Evolutionary conservation across 2,329 filamentous ascomycete species (phyloP), one percentile per base, ranked within the genome.

Genomic region (Pyricularia pennisetigena): DNA sequence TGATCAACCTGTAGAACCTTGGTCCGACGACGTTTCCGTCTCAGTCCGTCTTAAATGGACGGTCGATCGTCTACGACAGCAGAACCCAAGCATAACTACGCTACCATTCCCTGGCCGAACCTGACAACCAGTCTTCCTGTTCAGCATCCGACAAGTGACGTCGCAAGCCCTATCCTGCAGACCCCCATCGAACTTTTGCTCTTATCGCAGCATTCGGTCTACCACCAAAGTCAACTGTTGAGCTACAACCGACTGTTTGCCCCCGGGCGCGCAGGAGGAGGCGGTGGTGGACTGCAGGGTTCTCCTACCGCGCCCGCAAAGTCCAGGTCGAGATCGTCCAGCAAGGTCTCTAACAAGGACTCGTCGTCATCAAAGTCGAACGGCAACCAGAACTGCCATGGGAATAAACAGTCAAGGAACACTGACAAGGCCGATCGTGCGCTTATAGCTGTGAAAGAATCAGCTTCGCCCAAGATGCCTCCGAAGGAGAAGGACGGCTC

Each of bases 191-290:
- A 87, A 71, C 79, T 86, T 69, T 79, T 86, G 30, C 86, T 87
- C 72, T 80, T 87, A 69, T 85, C 85, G 20, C 86, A 87, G 70
- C 85, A 88, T 71, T 85, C 82, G 61, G 79, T 85, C 71, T 86
- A 87, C 77, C 84, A 88, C 70, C 85, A 88, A 74, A 85, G 85
- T 68, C 86, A 88, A 77, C 83, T 90, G 68, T 81, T 86, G 67
- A 83, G 88, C 72, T 89, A 89, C 81, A 89, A 89, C 77, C 85
- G 84, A 74, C 85, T 89, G 75, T 83, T 89, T 72, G 85, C 86
- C 67, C 83, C 85, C 65, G 80, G 83, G 68, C 80, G 85, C 74
- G 76, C 77, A 70, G 78, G 78, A 32, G 74, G 61, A 12, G 82
- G 78, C 76, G 83, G 85, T 73, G 83, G 84, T 72, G 84, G 85